phyloP scores from a whole-genome alignment of 2,329 filamentous ascomycete genomes.

The Fusarium sp. region DNA sequence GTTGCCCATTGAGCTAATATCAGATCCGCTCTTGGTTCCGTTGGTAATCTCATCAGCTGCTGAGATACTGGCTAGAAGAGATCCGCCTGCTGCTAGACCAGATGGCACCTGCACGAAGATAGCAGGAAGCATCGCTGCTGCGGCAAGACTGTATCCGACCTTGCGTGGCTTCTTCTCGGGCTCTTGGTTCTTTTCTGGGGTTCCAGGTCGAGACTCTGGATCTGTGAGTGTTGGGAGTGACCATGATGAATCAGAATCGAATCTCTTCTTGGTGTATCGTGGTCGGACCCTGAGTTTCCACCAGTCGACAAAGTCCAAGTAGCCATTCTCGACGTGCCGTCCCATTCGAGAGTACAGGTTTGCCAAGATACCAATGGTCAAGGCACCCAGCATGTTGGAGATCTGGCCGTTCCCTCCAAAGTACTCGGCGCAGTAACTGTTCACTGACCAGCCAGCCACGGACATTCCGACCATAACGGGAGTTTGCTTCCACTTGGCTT shows the following conservation, averaged over 20 bases:
- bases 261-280: conserved; percentile 48
- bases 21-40: conserved; percentile 46
- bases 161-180: conserved; percentile 52
- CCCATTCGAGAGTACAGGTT: conserved; percentile 82
- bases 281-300: conserved; percentile 61
- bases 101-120: conserved; percentile 80
- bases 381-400: conserved; percentile 80
- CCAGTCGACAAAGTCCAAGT: conserved; percentile 58
- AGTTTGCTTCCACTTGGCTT: conserved; percentile 82
- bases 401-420: conserved; percentile 79
- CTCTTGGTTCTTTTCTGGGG: conserved; percentile 35
- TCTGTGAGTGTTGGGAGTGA: conserved; percentile 47
- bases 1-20: conserved; percentile 41
- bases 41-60: conserved; percentile 66
- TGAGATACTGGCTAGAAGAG: conserved; percentile 67
- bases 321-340: conserved; percentile 65
- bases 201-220: conserved; percentile 47
- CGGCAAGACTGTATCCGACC: conserved; percentile 80
- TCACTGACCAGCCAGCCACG: conserved; percentile 78
- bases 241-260: conserved; percentile 45
- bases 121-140: conserved; percentile 85
- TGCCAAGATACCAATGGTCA: conserved; percentile 80
- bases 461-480: conserved; percentile 82
- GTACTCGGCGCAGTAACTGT: conserved; percentile 74
- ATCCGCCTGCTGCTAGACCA: conserved; percentile 69